Base-by-base conservation (phyloP, 176 grass and related monocot genomes). In the Eleusine indica region DNA sequence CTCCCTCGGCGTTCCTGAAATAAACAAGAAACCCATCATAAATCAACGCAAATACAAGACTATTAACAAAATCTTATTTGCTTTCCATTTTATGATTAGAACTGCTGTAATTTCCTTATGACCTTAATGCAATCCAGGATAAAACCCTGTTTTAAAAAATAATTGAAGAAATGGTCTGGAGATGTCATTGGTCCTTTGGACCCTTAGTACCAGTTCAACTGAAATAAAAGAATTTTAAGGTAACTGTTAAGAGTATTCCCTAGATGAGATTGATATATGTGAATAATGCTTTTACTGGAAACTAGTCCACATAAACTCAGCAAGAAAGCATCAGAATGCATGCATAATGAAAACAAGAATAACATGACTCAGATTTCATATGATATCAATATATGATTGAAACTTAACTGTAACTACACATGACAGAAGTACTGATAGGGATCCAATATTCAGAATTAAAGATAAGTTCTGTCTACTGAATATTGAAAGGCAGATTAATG, bases 1-100 rank as follows among this genome's bases (percentile, higher is more conserved):
- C 40, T 83, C 0, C 86, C 79, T 75, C 94, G 86, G n/a, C 91
- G 86, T 42, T 97, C 94, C 94, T 97, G 51, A 81, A 72, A 84
- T 21, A 35, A 79, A 39, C 0, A 10, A 44, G 1, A 80, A 81
- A 75, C 15, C 11, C 29, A 5, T 71, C 21, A 61, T 71, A 70
- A 51, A 81, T 56, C 39, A 73, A 21, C 8, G 56, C 7, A 58
- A 66, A 66, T 78, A 16, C 37, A 77, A 66, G 10, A 70, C 0
- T 62, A 64, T 30, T 29, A 30, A 64, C 61, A 22, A 60, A 22
- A 22, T 3, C 21, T 60, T 60, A n/a, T 60, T 60, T 60, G 19
- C 21, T 60, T 60, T 60, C 7, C 21, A 25, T 22, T 60, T 60
- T 60, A 10, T 0, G 7, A 9, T 22, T 57, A 21, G 7, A 60